Conservation (phyloP, 2,329 filamentous ascomycete species). For the Penicillium sp. region DNA sequence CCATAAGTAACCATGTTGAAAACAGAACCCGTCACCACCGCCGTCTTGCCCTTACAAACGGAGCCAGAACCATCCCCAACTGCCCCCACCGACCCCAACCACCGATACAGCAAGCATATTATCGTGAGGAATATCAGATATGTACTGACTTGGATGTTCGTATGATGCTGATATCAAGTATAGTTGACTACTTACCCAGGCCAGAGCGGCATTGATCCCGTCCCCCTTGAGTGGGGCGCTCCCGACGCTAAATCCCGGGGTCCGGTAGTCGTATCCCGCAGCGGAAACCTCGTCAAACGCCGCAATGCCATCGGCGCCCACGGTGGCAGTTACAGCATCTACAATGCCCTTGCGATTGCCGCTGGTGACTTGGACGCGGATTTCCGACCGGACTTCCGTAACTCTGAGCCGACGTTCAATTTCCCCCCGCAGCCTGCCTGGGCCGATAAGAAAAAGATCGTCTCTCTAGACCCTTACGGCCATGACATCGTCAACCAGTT, state of each 20-base stretch:
- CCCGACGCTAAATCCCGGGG: slow-evolving; percentile 65
- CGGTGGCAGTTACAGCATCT: slow-evolving; percentile 90
- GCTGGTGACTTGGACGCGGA: slow-evolving; percentile 78
- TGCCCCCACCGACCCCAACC: slow-evolving; percentile 18
- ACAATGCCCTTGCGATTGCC: slow-evolving; percentile 85
- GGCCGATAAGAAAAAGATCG: slow-evolving; percentile 85
- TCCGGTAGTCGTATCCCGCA: slow-evolving; percentile 67
- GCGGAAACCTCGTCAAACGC: slow-evolving; percentile 27
- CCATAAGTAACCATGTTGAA: slow-evolving; percentile 15
- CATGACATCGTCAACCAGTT: slow-evolving; percentile 74
- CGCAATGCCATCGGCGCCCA: slow-evolving; percentile 56
- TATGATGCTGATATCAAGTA: slow-evolving; percentile 10
- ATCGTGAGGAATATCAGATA: slow-evolving; percentile 20
- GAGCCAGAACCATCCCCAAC: slow-evolving; percentile 15
- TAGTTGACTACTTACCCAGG: slow-evolving; percentile 74
- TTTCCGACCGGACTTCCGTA: slow-evolving; percentile 68
- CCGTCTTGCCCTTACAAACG: slow-evolving; percentile 1
- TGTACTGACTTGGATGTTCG: neutral
- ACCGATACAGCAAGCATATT: slow-evolving; percentile 29
- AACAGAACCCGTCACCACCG: slow-evolving; percentile 13
- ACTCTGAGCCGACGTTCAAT: slow-evolving; percentile 83
- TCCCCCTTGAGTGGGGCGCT: slow-evolving; percentile 80
- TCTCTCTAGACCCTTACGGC: slow-evolving; percentile 91
- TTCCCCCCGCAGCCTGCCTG: slow-evolving; percentile 86
- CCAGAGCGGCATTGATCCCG: slow-evolving; percentile 86